A percentile compares a stretch with the other conserved stretches of the same genome.
phyloP scores from a whole-genome alignment of 2,329 filamentous ascomycete species.

The Trichophaea hybrida region DNA sequence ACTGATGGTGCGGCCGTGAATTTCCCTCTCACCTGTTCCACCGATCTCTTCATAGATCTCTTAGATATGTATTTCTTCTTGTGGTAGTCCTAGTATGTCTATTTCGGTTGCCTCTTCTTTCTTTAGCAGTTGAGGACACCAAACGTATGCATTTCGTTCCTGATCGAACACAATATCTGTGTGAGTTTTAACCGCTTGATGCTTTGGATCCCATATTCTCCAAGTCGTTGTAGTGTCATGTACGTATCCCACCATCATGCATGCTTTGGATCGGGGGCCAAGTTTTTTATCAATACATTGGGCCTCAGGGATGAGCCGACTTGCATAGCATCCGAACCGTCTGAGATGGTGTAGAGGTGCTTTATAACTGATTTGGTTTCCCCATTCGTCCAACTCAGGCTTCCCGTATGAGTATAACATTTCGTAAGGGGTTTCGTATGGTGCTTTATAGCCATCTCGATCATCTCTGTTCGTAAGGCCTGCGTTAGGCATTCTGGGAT shows the following conservation, averaged over 20 bases:
- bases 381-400: too few species aligned
- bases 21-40: neutral
- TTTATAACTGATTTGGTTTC: too few species aligned
- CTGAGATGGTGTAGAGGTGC: neutral
- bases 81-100: neutral
- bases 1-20: too few species aligned
- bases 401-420: too few species aligned
- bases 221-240: conserved; percentile 7
- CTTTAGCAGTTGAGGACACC: neutral
- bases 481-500: too few species aligned
- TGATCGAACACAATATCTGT: conserved; percentile 11
- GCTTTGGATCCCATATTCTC: conserved; percentile 4
- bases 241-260: conserved; percentile 7
- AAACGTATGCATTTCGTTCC: neutral
- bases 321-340: neutral
- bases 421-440: too few species aligned
- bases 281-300: conserved; percentile 2
- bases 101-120: neutral
- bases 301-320: neutral
- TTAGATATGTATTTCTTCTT: neutral
- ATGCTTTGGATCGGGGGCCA: neutral
- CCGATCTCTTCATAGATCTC: neutral
- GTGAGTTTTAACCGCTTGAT: neutral
- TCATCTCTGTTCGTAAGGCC: too few species aligned
- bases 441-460: too few species aligned